Base-by-base conservation (phyloP, 2,329 filamentous ascomycete genomes). In the Trichoderma breve region DNA sequence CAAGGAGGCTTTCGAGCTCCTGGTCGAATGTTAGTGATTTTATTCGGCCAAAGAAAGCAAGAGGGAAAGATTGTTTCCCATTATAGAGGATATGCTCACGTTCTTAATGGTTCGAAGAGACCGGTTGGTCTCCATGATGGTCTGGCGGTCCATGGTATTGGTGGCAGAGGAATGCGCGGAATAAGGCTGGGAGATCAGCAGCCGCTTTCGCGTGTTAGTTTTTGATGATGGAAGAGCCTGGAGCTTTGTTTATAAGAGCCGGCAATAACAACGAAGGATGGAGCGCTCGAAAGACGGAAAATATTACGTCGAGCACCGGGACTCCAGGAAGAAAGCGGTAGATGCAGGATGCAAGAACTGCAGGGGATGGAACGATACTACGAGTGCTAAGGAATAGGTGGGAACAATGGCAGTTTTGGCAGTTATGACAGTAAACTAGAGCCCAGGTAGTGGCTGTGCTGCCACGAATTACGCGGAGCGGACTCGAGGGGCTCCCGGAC, bases 1-100 rank as follows among this genome's bases (percentile, higher is more conserved):
- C 95, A 76, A 93, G 89, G 73, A 98, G 92, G 76, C 91, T 92
- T 82, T 97, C 94, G 73, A 98, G 92, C 84, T 98, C 95, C 95
- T 97, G 76, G 36, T 24, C n/a, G 4, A 8, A 15, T 43, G 51
- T 12, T 28, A 15, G 61, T 78, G 71, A 5, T 21, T 21, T 14
- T 12, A 14, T 60, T 36, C 30, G 15, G 36, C 30, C 9, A 6
- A 2, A 4, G 9, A 21, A 73, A 24, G n/a, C 15, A 32, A 32
- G 6, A n/a, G 14, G n/a, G 12, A 53, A 30, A 5, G 47, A 15
- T 11, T n/a, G 1, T 67, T 26, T 51, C n/a, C 43, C 43, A 6
- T 43, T 11, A 39, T 34, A 26, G 28, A 15, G 55, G 36, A 53
- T 51, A 69, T 47, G 80, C 89, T 77, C 85, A 94, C 94, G 79